phyloP scores from a whole-genome alignment of 305 asterid species.

The Fraxinus greggii region DNA sequence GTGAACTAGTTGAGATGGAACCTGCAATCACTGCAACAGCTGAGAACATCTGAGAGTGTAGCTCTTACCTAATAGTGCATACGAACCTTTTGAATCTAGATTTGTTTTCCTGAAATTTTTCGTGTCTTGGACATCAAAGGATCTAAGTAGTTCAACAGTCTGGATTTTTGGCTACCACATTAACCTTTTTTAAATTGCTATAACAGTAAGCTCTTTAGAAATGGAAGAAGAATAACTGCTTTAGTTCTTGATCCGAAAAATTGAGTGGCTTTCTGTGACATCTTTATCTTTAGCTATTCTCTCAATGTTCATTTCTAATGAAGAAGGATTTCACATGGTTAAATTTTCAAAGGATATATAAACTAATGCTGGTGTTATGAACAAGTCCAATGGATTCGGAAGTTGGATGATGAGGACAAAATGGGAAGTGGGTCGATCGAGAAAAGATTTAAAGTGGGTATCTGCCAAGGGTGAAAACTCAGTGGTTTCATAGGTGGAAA shows the following conservation, averaged over 20 bases:
- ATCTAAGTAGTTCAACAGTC: not conserved
- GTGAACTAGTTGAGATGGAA: not conserved
- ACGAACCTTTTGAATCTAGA: not conserved
- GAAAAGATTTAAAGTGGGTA: not conserved
- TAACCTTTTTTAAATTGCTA: not conserved
- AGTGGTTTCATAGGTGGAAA: not conserved
- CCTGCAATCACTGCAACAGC: not conserved
- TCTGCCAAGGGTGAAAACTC: not conserved
- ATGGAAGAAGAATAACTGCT: not conserved
- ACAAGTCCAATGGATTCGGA: not conserved
- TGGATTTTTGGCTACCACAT: not conserved
- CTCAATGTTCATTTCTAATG: not conserved
- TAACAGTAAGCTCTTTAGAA: not conserved
- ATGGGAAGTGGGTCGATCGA: not conserved
- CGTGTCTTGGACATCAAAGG: not conserved
- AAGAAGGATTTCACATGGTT: not conserved
- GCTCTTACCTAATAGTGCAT: not conserved
- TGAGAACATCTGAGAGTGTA: not conserved
- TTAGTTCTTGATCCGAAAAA: not conserved
- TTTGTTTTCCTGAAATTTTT: not conserved
- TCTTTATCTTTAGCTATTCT: not conserved
- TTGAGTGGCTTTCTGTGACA: not conserved
- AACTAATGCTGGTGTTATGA: not conserved
- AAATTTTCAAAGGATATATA: not conserved
- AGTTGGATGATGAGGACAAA: not conserved